phyloP scores from a whole-genome alignment of 2,329 filamentous ascomycete species.

The Esteya vermicola region DNA sequence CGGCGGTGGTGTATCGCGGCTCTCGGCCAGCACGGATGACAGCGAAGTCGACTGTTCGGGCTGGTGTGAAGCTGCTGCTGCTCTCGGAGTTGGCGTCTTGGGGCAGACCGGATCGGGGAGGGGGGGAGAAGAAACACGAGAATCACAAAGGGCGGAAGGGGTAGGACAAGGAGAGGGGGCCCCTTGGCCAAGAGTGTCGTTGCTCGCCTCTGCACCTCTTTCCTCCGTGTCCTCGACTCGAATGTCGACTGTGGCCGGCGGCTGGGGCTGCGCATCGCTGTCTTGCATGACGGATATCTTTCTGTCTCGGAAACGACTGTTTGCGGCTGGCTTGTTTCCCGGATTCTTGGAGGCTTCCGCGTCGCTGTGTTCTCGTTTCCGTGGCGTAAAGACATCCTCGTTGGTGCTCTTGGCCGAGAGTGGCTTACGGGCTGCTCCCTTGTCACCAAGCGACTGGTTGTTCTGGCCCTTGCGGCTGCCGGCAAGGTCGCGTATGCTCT shows the following conservation, averaged over 20 bases:
- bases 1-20: constrained; percentile 44
- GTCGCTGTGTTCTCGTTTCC: constrained; percentile 26
- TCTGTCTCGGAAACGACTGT: constrained; percentile 5
- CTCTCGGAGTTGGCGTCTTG: constrained; percentile 4
- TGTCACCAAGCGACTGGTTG: constrained; percentile 11
- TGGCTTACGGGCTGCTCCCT: constrained; percentile 26
- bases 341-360: not conserved
- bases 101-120: constrained; percentile 3
- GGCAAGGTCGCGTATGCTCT: constrained; percentile 32
- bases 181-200: no score
- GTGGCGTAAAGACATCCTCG: constrained; percentile 43
- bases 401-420: constrained; percentile 46
- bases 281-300: constrained; percentile 17
- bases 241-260: not conserved
- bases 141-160: no score
- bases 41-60: constrained; percentile 13
- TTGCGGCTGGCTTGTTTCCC: constrained; percentile 5
- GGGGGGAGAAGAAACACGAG: not conserved
- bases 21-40: constrained; percentile 14
- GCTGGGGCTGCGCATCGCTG: constrained; percentile 7
- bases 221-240: not conserved
- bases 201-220: no score
- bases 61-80: constrained; percentile 17
- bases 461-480: constrained; percentile 22
- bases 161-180: no score